Evolutionary conservation across 345 rosid species (phyloP).

Genomic region (Eucalyptus grandis): DNA sequence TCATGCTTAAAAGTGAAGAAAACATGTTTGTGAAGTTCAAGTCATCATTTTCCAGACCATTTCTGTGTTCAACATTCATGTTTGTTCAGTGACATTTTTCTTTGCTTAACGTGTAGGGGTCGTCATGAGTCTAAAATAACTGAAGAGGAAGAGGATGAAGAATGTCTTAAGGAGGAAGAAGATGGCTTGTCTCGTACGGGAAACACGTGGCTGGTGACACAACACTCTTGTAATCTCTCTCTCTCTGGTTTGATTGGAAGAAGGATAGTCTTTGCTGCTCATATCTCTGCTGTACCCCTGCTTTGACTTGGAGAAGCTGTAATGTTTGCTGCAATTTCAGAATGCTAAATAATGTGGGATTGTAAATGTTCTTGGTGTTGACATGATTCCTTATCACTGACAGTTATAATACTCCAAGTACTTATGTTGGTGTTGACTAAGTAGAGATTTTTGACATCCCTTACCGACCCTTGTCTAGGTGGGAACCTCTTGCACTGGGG

Average conservation of each 20-base stretch:
- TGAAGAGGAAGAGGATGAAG: conserved; percentile 99
- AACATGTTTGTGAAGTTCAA: not conserved
- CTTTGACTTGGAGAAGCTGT: too few relatives aligned
- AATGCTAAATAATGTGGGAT: too few relatives aligned
- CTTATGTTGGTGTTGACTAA: too few relatives aligned
- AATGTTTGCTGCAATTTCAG: too few relatives aligned
- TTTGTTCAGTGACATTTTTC: not conserved
- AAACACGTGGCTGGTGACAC: conserved; percentile 69
- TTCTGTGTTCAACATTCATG: not conserved
- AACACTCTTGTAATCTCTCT: conserved; percentile 63
- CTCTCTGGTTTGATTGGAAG: too few relatives aligned
- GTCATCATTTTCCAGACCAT: not conserved
- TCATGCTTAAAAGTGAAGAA: not conserved
- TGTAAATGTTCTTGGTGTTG: accelerated
- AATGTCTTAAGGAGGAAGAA: conserved; percentile 90
- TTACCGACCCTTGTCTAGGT: too few relatives aligned
- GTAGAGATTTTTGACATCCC: too few relatives aligned
- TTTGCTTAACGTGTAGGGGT: conserved; percentile 38
- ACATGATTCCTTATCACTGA: too few relatives aligned
- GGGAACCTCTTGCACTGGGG: too few relatives aligned
- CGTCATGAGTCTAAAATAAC: conserved; percentile 93
- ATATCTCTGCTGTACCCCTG: too few relatives aligned
- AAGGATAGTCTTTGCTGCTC: too few relatives aligned
- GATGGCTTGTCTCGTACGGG: conserved; percentile 68
- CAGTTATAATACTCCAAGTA: too few relatives aligned